A percentile compares a stretch with the other conserved stretches of the same genome.
Evolutionary conservation across 345 rosid genomes (phyloP).

Genomic region (Pistacia integerrima): DNA sequence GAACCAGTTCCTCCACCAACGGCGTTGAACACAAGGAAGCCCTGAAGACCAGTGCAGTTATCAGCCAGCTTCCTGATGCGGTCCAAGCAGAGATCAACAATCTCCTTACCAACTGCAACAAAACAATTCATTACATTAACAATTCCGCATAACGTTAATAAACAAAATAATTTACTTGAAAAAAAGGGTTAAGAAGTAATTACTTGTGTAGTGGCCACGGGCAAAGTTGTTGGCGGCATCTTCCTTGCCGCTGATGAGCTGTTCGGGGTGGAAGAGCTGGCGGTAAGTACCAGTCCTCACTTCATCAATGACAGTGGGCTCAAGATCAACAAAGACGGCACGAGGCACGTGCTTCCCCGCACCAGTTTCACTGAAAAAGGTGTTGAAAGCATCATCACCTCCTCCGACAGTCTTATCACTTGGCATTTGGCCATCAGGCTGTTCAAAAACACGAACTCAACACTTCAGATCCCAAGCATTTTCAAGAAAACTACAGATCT

Average conservation of each 20-base stretch:
- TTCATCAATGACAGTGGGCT: slow-evolving; percentile 78
- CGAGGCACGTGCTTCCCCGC: slow-evolving; percentile 87
- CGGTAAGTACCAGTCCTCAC: slow-evolving; percentile 56
- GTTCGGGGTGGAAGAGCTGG: slow-evolving; percentile 59
- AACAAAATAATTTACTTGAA: neutral
- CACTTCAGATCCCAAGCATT: neutral
- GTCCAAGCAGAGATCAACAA: slow-evolving; percentile 78
- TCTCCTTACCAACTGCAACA: slow-evolving; percentile 71
- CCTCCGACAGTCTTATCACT: slow-evolving; percentile 74
- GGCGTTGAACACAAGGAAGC: slow-evolving; percentile 78
- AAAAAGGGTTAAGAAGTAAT: neutral
- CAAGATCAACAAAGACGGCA: slow-evolving; percentile 77
- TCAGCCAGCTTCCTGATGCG: slow-evolving; percentile 80
- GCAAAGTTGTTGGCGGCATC: slow-evolving; percentile 89
- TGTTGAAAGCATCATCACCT: slow-evolving; percentile 82
- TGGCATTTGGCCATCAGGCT: slow-evolving; percentile 90
- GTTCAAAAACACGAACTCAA: slow-evolving; percentile 9
- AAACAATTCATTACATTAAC: neutral
- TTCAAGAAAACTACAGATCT: neutral
- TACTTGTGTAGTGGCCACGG: slow-evolving; percentile 84
- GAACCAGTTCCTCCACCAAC: slow-evolving; percentile 88
- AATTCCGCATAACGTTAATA: neutral
- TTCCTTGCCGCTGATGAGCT: slow-evolving; percentile 75
- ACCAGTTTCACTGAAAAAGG: slow-evolving; percentile 83
- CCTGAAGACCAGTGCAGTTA: slow-evolving; percentile 86